Base-by-base conservation (phyloP, 2,329 filamentous ascomycete species). In the Colletotrichum truncatum region DNA sequence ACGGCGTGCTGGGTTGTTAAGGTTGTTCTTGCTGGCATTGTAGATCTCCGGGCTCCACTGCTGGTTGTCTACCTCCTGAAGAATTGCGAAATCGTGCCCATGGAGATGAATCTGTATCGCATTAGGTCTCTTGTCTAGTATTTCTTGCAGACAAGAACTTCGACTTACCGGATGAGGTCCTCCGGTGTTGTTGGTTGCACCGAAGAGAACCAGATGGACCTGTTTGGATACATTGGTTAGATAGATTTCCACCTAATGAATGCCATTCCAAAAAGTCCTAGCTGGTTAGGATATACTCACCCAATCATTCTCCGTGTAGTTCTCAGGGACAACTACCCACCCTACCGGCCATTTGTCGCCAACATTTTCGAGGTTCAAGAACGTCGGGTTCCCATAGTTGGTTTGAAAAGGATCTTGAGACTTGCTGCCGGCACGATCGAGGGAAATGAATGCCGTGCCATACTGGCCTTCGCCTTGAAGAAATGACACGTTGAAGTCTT, bases 1-100 rank as follows among this genome's bases (percentile, higher is more conserved):
- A 23, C 85, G 79, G 4, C 85, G 81, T 25, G 82, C 79, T 1
- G 85, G 84, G 70, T 87, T 71, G n/a, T 68, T 55, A 18, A 25
- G 84, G 70, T 87, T 71, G 21, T 69, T 61, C 23, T 36, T 58
- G 6, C 46, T 51, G 1, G 72, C 67, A 32, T 68, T 52, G 52
- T 70, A 46, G 12, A 43, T 39, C 61, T 12, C 60, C 7, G 56
- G 49, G 41, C 58, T 54, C 48, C 58, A 70, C 0, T 59, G 53
- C 16, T 51, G 3, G 26, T 69, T 64, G 34, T 64, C 38, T 30
- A 70, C 71, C 72, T 78, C 61, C 25, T 74, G 69, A 9, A 84
- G 68, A 6, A 84, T 72, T 65, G 77, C 80, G 71, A 85, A 85
- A 46, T 84, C 78, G 64, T 85, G 83, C 4, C 83, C 83, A 70